Evolutionary conservation across 768 basidiomycete genomes (phyloP).

Genomic region (Daedaleopsis sinensis): DNA sequence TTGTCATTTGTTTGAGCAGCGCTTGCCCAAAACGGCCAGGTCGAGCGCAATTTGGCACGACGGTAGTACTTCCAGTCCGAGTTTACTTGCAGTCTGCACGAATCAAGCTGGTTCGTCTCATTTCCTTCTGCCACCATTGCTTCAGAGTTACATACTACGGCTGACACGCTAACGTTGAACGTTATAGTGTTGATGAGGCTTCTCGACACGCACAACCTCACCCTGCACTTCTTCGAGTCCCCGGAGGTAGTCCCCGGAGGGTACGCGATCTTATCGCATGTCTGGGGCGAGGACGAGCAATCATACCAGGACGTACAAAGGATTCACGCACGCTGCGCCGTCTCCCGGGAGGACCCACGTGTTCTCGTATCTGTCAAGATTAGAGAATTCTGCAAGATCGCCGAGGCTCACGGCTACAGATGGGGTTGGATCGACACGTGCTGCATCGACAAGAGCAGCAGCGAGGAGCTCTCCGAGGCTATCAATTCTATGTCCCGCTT

Average conservation of each 20-base stretch:
- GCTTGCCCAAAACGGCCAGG: no score
- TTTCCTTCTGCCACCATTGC: no score
- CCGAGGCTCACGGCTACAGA: neutral
- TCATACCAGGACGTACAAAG: neutral
- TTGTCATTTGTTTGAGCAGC: no score
- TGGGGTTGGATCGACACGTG: slow-evolving; percentile 15
- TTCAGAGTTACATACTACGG: no score
- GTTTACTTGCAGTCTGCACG: no score
- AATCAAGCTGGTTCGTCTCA: no score
- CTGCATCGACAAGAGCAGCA: slow-evolving; percentile 16
- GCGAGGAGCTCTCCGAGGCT: slow-evolving; percentile 7
- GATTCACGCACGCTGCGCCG: neutral
- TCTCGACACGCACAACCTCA: neutral
- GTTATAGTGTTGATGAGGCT: neutral
- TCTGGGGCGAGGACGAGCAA: neutral
- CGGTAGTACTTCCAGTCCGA: no score
- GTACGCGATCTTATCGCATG: neutral
- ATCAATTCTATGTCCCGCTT: slow-evolving; percentile 13
- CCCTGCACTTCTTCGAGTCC: neutral
- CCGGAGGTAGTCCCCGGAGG: neutral
- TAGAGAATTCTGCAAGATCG: neutral
- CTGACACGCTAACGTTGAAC: no score
- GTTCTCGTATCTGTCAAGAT: neutral
- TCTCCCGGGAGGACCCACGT: neutral
- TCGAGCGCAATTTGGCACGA: no score